Conservation (phyloP, 129 eudicot genomes). For the Saussurea involucrata region DNA sequence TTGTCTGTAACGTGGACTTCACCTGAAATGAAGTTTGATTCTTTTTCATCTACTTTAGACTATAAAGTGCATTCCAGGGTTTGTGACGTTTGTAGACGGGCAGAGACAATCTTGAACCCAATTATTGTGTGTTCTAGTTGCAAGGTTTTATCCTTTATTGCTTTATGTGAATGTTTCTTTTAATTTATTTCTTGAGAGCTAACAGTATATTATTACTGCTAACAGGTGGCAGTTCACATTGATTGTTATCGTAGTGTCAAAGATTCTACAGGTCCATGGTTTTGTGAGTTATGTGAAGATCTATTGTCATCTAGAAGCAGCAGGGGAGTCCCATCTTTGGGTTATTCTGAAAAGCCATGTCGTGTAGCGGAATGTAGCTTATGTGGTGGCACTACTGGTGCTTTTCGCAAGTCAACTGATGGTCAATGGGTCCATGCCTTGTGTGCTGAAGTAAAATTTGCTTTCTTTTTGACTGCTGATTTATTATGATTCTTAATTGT, state of each 20-base stretch:
- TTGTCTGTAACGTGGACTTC: conserved; percentile 48
- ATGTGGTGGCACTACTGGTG: conserved; percentile 87
- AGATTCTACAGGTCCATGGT: conserved; percentile 93
- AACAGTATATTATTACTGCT: conserved; percentile 3
- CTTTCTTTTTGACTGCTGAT: neutral
- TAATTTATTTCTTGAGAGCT: neutral
- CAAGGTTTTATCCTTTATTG: conserved; percentile 54
- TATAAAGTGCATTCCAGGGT: conserved; percentile 52
- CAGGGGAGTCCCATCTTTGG: conserved; percentile 40
- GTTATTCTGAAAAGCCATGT: conserved; percentile 47
- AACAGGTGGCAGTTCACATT: conserved; percentile 92
- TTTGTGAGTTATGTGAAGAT: conserved; percentile 92
- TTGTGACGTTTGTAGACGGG: conserved; percentile 86
- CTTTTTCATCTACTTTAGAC: conserved; percentile 36
- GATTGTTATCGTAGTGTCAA: conserved; percentile 83
- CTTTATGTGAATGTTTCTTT: neutral
- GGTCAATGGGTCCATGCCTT: conserved; percentile 98
- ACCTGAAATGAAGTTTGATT: conserved; percentile 50
- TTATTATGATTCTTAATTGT: neutral
- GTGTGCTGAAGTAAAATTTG: conserved; percentile 83
- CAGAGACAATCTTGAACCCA: conserved; percentile 75
- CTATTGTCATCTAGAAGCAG: conserved; percentile 52
- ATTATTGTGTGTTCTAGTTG: conserved; percentile 80
- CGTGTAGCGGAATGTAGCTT: conserved; percentile 71
- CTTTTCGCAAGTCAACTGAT: conserved; percentile 86